Percentiles rank a stretch among this genome's conserved stretches.
Evolutionary conservation across 176 grass and related monocot genomes (phyloP).

Genomic region (Metroxylon sagu): DNA sequence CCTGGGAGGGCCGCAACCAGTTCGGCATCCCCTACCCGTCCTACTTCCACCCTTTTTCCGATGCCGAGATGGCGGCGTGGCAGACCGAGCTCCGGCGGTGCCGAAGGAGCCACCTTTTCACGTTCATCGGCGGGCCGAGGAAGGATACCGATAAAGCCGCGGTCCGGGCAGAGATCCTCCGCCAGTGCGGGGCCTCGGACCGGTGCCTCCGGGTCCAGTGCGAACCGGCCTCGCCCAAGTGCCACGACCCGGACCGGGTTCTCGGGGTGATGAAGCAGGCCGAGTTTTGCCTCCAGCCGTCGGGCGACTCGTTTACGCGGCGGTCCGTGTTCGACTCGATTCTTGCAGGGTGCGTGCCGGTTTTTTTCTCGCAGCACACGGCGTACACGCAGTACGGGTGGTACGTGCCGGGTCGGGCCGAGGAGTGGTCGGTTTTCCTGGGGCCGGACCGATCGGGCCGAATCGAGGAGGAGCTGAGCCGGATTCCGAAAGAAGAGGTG

Average conservation of each 20-base stretch:
- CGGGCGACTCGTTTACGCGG: not conserved
- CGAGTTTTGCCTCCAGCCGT: slow-evolving; percentile 18
- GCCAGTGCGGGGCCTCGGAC: slow-evolving; percentile 14
- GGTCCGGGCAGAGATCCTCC: not conserved
- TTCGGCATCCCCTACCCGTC: slow-evolving; percentile 33
- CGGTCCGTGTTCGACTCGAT: slow-evolving; percentile 18
- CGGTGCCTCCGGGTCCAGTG: slow-evolving; percentile 21
- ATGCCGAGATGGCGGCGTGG: slow-evolving; percentile 18
- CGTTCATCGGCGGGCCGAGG: slow-evolving; percentile 22
- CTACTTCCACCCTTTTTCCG: slow-evolving; percentile 29
- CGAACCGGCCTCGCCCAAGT: not conserved
- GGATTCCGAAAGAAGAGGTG: slow-evolving; percentile 19
- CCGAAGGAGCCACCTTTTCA: slow-evolving; percentile 16
- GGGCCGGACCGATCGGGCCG: slow-evolving; percentile 4
- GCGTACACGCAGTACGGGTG: slow-evolving; percentile 13
- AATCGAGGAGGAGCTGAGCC: slow-evolving; percentile 11
- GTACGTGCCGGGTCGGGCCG: slow-evolving; percentile 12
- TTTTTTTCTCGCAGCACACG: slow-evolving; percentile 12
- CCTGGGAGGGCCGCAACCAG: slow-evolving; percentile 13
- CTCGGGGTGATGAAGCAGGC: slow-evolving; percentile 10
- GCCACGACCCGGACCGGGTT: not conserved
- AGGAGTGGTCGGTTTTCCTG: slow-evolving; percentile 32
- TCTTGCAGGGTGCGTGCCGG: slow-evolving; percentile 19
- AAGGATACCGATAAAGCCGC: not conserved
- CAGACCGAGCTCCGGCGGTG: slow-evolving; percentile 20